phyloP scores from a whole-genome alignment of 768 basidiomycete species.

The Sporobolomyces phaffii region DNA sequence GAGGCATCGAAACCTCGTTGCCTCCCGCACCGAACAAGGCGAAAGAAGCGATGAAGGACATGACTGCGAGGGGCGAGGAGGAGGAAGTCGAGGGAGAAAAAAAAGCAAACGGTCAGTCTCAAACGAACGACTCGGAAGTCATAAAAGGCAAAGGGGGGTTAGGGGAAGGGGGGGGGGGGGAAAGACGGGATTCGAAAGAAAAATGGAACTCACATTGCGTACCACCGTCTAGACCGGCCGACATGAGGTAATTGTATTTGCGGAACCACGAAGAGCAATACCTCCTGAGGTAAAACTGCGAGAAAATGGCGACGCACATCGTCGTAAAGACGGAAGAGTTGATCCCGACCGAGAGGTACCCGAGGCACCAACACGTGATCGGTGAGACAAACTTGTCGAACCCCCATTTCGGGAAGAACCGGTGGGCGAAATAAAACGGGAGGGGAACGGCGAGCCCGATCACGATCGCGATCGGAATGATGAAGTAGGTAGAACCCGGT shows the following conservation, averaged over 20 bases:
- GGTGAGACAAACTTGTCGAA: conserved; percentile 49
- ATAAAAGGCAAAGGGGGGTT: not conserved
- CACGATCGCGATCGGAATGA: conserved; percentile 52
- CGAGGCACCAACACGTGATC: conserved; percentile 49
- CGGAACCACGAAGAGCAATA: conserved; percentile 63
- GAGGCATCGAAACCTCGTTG: conserved; percentile 30
- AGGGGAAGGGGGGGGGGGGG: too few relatives aligned
- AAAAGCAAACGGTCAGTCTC: conserved; percentile 18
- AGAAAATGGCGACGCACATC: conserved; percentile 55
- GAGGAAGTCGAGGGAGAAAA: too few relatives aligned
- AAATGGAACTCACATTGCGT: conserved; percentile 48
- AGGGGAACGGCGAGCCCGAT: conserved; percentile 51
- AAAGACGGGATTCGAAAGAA: too few relatives aligned
- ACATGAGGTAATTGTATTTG: conserved; percentile 47
- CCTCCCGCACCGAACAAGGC: conserved; percentile 55
- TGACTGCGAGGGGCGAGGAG: conserved; percentile 50
- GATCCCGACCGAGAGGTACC: conserved; percentile 57
- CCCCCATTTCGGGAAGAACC: conserved; percentile 51
- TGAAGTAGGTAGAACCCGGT: conserved; percentile 47
- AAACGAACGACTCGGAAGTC: not conserved
- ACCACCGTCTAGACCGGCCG: conserved; percentile 62
- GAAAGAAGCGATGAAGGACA: conserved; percentile 58
- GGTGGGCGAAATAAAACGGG: conserved; percentile 55
- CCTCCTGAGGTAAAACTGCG: conserved; percentile 55
- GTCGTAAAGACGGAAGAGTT: conserved; percentile 54